Base-by-base conservation (phyloP, 202 grass and related monocot species). In the Panicum hallii region DNA sequence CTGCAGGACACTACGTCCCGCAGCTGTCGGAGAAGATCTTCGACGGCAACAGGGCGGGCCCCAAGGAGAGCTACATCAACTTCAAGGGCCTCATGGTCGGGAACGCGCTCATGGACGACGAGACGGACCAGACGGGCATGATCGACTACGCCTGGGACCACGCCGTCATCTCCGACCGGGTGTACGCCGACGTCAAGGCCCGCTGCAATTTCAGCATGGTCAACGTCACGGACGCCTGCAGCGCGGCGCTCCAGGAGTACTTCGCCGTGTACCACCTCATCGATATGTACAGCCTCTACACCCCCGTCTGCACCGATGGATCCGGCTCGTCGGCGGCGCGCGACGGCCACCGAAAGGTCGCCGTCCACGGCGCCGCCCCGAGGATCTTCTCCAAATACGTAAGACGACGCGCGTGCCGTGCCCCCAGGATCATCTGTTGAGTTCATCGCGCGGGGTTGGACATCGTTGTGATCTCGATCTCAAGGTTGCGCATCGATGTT, bases 31-130 rank as follows among this genome's bases (percentile, higher is more conserved):
- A 99, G 82, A 93, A 94, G 84, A 91, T 99, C 87, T 99, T 92
- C 19, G 97, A 99, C 69, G 93, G 91, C 63, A 99, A 99, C 82
- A 91, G 80, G 88, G 71, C 62, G 14, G 90, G 88, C 0, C 72
- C 85, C 55, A 87, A 83, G 88, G 92, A 94, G 43, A 74, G 82
- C 80, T 63, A 58, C 76, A 91, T 99, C 82, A 99, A 99, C 75
- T 97, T 99, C 82, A 99, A 99, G 83, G 97, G 97, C 22, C 74
- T 99, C 42, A 99, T 99, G 97, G 85, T 99, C 74, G 97, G 97
- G 78, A 99, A 99, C 78, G 93, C 97, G 38, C 87, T 92, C 63
- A 87, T 99, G 82, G 97, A 99, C 56, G 93, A 93, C 79, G 97
- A 97, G 23, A 97, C 97, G 6, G 97, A 99, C 85, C 84, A 91